These are phyloP conservation scores for Calonectria honghensis DNA, from an alignment of 2,329 filamentous ascomycete species.

Conservation along the genomic window DNA sequence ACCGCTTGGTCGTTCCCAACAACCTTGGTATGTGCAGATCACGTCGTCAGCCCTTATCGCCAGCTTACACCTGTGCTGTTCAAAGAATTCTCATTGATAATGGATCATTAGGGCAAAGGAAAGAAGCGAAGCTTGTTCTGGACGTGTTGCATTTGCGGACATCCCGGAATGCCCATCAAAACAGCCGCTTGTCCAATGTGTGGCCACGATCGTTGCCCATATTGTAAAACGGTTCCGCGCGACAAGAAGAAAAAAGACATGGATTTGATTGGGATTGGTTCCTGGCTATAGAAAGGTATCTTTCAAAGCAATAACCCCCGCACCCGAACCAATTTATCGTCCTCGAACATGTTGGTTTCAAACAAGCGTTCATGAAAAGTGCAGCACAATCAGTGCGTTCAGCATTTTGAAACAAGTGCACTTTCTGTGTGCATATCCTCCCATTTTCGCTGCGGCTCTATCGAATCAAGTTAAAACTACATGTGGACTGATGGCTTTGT, in stretches of 20 bases:
- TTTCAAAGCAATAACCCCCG: background rate
- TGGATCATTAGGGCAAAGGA: no score
- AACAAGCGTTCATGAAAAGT: no score
- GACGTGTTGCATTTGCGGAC: background rate
- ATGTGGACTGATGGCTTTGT: no score
- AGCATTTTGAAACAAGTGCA: no score
- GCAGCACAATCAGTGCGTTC: no score
- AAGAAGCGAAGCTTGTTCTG: background rate
- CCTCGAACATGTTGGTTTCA: no score
- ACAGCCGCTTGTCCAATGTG: accelerated
- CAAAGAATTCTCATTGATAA: background rate
- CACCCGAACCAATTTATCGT: no score
- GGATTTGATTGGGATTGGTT: background rate
- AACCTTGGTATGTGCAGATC: background rate
- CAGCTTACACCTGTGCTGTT: background rate
- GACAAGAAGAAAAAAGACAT: no score
- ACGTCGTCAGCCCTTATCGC: background rate
- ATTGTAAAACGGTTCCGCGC: background rate
- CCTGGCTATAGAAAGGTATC: background rate
- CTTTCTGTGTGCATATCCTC: no score
- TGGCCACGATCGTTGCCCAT: background rate
- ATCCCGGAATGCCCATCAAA: background rate
- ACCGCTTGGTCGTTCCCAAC: background rate
- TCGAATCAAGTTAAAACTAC: no score
- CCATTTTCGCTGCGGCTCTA: no score